Base-by-base conservation (phyloP, 345 rosid species). In the Aquilaria yunnanensis region DNA sequence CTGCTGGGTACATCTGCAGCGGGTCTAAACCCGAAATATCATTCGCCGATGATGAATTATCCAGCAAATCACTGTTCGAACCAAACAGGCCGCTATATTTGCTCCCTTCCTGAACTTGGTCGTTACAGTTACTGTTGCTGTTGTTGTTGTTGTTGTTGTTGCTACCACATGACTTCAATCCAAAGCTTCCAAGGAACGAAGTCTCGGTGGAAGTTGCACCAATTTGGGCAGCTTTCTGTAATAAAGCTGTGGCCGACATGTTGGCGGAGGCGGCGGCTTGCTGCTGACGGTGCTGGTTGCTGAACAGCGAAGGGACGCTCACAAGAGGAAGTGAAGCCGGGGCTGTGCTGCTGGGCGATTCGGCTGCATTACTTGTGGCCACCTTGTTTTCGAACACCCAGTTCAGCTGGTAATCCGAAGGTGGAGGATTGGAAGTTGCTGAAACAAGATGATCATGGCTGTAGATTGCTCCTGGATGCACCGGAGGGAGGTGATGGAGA, bases 191-290 rank as follows among this genome's bases (percentile, higher is more conserved):
- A 1, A 82, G 70, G 68, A 85, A 85, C 61, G 85, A 65, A 37
- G 81, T 79, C 47, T 88, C 86, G 4, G 83, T 58, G 41, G 96
- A 72, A 14, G 82, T 84, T 46, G 84, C 83, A 13, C 96, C 96
- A 37, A 90, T 88, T 59, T 83, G 92, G 14, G 99, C 92, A 37
- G 99, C 97, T 75, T 90, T 94, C 68, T 90, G 97, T 60, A 94
- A 77, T 59, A 94, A 80, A 57, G 97, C 99, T 11, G 99, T 94
- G 51, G 99, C 99, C 2, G 97, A 90, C 92, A 88, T 90, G 31
- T 72, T 85, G 13, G 74, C 79, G 31, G 83, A 67, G 14, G 80
- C 34, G 6, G 5, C 43, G 43, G 43, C 43, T 29, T 57, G 68
- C 32, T 75, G 81, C 23, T 75, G 56, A 3, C 70, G 79, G 6